A percentile compares a stretch with the other conserved stretches of the same genome.
Evolutionary conservation across 1,284 basidiomycete species (phyloP).

Genomic region (Volvariella surrecta): DNA sequence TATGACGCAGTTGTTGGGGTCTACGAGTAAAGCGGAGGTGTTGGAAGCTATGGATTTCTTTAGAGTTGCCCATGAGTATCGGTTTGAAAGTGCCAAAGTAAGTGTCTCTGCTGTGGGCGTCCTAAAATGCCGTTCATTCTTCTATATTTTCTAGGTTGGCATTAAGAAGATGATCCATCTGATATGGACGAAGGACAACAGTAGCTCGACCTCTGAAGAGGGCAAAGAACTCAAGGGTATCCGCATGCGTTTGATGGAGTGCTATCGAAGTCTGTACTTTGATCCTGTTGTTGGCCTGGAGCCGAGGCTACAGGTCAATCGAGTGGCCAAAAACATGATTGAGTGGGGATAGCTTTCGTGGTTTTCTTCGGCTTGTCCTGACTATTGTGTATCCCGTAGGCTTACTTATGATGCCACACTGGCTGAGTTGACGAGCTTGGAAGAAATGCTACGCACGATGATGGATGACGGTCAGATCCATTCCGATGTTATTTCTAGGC

Average conservation of each 20-base stretch:
- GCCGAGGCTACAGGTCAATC: slow-evolving; percentile 80
- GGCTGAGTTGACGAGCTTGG: slow-evolving; percentile 92
- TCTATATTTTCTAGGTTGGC: slow-evolving; percentile 42
- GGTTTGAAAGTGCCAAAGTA: slow-evolving; percentile 72
- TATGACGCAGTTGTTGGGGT: slow-evolving; percentile 76
- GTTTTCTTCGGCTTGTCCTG: slow-evolving; percentile 3
- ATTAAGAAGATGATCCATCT: slow-evolving; percentile 97
- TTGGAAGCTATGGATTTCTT: slow-evolving; percentile 96
- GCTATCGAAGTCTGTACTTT: slow-evolving; percentile 87
- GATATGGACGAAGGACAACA: slow-evolving; percentile 96
- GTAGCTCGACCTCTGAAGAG: slow-evolving; percentile 69
- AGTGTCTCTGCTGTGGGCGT: slow-evolving; percentile 15
- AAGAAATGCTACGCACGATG: slow-evolving; percentile 94
- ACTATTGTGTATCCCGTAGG: slow-evolving; percentile 29
- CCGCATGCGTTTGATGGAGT: slow-evolving; percentile 82
- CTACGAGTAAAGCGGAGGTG: slow-evolving; percentile 90
- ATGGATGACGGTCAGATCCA: slow-evolving; percentile 83
- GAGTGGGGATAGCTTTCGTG: slow-evolving; percentile 47
- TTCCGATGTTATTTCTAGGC: slow-evolving; percentile 77
- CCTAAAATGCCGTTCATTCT: neutral
- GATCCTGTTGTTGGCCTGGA: slow-evolving; percentile 65
- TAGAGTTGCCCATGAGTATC: slow-evolving; percentile 77
- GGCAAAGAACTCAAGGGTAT: slow-evolving; percentile 88
- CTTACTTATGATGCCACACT: slow-evolving; percentile 86
- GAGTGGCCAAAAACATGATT: slow-evolving; percentile 98